Evolutionary conservation across 345 rosid genomes (phyloP), one percentile per base, ranked within the genome.

Genomic region (Populus tremula): DNA sequence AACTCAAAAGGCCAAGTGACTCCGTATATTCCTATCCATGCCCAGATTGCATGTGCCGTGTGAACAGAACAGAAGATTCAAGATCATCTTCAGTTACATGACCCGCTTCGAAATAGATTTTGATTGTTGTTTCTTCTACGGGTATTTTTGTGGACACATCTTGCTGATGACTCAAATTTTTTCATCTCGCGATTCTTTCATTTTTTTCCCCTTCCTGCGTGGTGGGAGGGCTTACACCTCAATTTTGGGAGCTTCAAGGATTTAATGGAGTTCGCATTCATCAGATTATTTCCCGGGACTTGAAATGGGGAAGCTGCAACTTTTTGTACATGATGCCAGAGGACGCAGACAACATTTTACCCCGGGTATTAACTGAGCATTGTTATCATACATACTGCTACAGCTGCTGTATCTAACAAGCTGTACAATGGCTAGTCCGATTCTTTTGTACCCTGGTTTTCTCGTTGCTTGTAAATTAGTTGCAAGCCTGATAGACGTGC

Each of bases 41-140:
- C 85, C 99, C 99, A 14, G 96, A 96, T 80, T 96, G 99, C 84
- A 92, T 96, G 98, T 90, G 96, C 80, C 98, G 83, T 43, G 66
- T 74, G 69, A 96, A 90, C 92, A 90, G 84, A 81, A 84, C 96
- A 21, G 82, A 81, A 71, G 85, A 81, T 68, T 81, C 90, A 10
- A 91, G 78, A 86, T 84, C 90, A 54, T 77, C 81, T 39, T 80
- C 86, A 43, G 82, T 83, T 31, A 77, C 70, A 1, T 90, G 87
- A 87, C 78, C 72, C 49, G 20, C 77, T 16, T 23, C 66, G n/a
- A 45, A 36, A 76, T 35, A 65, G 27, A 50, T 53, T 45, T 68
- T 49, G 64, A 67, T 67, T 67, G 38, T 67, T 71, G 82, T 69
- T 72, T 78, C 70, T 77, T 78, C 79, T 72, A 62, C 70, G 75